Base-by-base conservation (phyloP, 164 flowering plant species). In the Umbellularia californica region DNA sequence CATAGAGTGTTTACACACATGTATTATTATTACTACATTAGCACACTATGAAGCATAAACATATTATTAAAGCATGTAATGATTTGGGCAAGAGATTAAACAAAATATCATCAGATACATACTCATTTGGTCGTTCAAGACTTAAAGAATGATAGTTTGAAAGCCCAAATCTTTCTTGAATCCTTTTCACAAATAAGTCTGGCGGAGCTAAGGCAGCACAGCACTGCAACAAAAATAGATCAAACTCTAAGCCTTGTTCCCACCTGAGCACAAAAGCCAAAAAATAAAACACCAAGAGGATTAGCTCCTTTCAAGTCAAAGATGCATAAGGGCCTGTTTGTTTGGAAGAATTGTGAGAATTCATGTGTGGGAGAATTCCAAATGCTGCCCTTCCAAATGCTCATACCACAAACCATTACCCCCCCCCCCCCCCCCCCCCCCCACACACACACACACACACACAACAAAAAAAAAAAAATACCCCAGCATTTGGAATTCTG, bases 141-240 rank as follows among this genome's bases (percentile, higher is more conserved):
- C 81, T 83, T 71, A 96, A 63, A 72, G 91, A 87, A 23, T 88
- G 85, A 78, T 92, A 96, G 72, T 73, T 75, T 50, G 90, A 85
- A 70, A 96, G 75, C 63, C 97, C 94, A 89, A 88, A 96, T 58
- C 98, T 92, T 55, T 91, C 90, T 15, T 88, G 35, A 77, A 96
- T 85, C 86, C 98, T 87, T 20, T 58, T 73, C 62, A 90, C 89
- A 83, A 55, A 96, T 52, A 77, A 84, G 76, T 96, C 97, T 17
- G 97, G 82, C 17, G 98, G 98, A 78, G 97, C 99, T 76, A 96
- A 78, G 74, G 97, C 97, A 81, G 93, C 99, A 89, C 99, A 96
- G 72, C 92, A 90, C 78, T 96, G 99, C 74, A 96, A 88, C 75
- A 94, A 84, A 84, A 96, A 94, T 33, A 92, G 88, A 90, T 96